Conservation (phyloP, 75 land plant genomes). For the Isoetes taiwanensis region DNA sequence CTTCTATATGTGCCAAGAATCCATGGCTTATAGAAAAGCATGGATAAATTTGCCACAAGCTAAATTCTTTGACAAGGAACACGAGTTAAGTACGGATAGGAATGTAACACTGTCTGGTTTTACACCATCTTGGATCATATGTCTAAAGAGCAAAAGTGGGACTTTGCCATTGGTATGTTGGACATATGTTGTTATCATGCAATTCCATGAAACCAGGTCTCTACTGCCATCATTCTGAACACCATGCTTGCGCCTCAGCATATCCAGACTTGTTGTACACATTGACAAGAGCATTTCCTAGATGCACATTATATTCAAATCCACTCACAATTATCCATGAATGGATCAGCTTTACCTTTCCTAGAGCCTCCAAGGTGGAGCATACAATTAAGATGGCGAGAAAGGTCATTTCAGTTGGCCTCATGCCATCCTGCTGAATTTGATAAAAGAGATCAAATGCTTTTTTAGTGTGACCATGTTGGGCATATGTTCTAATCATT, state of each 20-base stretch:
- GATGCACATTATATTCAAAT: background rate
- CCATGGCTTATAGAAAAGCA: background rate
- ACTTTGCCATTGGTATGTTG: background rate
- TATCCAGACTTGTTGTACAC: slow-evolving; percentile 10
- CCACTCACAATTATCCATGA: background rate
- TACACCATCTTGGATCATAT: slow-evolving; percentile 1
- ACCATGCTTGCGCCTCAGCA: slow-evolving; percentile 9
- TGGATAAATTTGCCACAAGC: background rate
- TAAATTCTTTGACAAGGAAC: background rate
- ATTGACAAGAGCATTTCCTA: slow-evolving; percentile 11
- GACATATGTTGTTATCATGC: slow-evolving; percentile 11
- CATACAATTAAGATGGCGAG: background rate
- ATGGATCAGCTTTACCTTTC: slow-evolving; percentile 4
- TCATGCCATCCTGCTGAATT: background rate
- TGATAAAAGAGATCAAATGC: background rate
- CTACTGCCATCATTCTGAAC: slow-evolving; percentile 7
- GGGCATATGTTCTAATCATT: slow-evolving; percentile 9
- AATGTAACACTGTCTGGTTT: slow-evolving; percentile 2
- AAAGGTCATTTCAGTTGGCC: background rate
- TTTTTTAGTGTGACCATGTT: background rate
- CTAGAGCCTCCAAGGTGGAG: slow-evolving; percentile 9
- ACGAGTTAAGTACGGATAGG: background rate
- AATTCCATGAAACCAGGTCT: slow-evolving; percentile 15
- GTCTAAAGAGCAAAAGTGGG: background rate
- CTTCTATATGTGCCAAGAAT: background rate